These are phyloP conservation scores for Phellopilus nigrolimitatus DNA, from an alignment of 1,284 basidiomycete species.

Conservation along the genomic window DNA sequence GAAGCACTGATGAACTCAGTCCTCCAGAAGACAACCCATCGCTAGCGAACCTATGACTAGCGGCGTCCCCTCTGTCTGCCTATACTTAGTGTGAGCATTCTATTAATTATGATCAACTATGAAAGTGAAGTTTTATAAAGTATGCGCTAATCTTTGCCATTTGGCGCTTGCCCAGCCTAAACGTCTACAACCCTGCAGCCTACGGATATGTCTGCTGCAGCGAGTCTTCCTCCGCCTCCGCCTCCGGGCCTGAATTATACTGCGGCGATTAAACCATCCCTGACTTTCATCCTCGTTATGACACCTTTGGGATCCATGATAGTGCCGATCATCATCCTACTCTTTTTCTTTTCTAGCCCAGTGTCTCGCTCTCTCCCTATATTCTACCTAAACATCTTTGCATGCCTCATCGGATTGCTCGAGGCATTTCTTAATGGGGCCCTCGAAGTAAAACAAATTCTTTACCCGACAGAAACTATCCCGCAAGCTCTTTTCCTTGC, in stretches of 20 bases:
- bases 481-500: conserved; percentile 20
- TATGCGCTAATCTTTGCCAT: too few relatives aligned
- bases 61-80: too few relatives aligned
- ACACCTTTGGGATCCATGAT: conserved; percentile 29
- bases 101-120: too few relatives aligned
- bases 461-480: conserved; percentile 23
- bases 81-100: too few relatives aligned
- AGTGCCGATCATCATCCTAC: conserved; percentile 29
- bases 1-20: too few relatives aligned
- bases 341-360: conserved; percentile 29
- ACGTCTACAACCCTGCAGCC: too few relatives aligned
- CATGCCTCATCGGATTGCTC: conserved; percentile 27
- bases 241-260: conserved; percentile 27
- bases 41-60: too few relatives aligned
- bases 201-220: too few relatives aligned
- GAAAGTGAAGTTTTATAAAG: too few relatives aligned
- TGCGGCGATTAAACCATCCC: conserved; percentile 26
- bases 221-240: too few relatives aligned
- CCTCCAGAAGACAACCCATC: too few relatives aligned
- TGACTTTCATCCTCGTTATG: conserved; percentile 30
- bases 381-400: conserved; percentile 31
- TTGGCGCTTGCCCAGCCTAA: too few relatives aligned
- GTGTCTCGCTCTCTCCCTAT: conserved; percentile 27
- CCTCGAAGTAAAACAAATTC: conserved; percentile 20
- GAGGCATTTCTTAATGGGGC: conserved; percentile 26